phyloP scores from a whole-genome alignment of 2,329 filamentous ascomycete species.

The Aspergillus viridinutans region DNA sequence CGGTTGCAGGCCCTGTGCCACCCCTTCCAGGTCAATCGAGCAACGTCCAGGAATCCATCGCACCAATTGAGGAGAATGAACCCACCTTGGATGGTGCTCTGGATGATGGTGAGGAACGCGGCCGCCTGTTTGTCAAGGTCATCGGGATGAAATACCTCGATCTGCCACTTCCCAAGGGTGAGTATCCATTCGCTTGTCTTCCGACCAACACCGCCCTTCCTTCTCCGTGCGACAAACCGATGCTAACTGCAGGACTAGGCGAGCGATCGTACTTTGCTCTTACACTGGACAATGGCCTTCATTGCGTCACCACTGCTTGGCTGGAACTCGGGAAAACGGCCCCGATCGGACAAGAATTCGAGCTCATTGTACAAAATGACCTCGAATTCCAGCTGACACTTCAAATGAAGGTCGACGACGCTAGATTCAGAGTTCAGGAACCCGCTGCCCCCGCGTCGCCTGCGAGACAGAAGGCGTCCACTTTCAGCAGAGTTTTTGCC shows the following conservation, averaged over 20 bases:
- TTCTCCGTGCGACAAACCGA: background rate
- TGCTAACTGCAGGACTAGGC: slow-evolving; percentile 49
- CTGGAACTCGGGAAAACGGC: slow-evolving; percentile 87
- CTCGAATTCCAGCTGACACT: slow-evolving; percentile 98
- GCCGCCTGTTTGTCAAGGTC: slow-evolving; percentile 96
- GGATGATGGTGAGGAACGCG: slow-evolving; percentile 80
- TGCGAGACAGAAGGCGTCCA: slow-evolving; percentile 73
- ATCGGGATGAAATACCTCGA: slow-evolving; percentile 95
- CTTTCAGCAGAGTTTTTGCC: slow-evolving; percentile 87
- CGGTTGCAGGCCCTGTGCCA: slow-evolving; percentile 63
- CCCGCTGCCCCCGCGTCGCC: slow-evolving; percentile 47
- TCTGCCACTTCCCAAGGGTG: slow-evolving; percentile 83
- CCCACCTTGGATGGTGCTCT: slow-evolving; percentile 54
- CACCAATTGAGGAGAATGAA: slow-evolving; percentile 67
- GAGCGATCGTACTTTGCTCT: slow-evolving; percentile 93
- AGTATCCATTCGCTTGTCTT: slow-evolving; percentile 33
- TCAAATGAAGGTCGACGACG: slow-evolving; percentile 88
- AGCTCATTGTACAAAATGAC: slow-evolving; percentile 93
- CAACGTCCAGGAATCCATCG: slow-evolving; percentile 61
- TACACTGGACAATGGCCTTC: slow-evolving; percentile 95
- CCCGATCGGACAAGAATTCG: slow-evolving; percentile 96
- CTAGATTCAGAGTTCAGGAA: slow-evolving; percentile 53
- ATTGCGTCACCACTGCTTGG: slow-evolving; percentile 96
- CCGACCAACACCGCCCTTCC: background rate
- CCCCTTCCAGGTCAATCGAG: slow-evolving; percentile 86